Conservation (phyloP, 306 rosid genomes). For the apple (Malus domestica) region ASM211411v1 NC_041796.1:2233001-2233500, state of each 20-base stretch:
- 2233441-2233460: constrained; percentile 46
- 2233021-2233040: no score
- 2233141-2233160: no score
- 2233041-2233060: no score
- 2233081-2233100: no score
- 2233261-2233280: background rate
- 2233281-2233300: background rate
- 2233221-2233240: background rate
- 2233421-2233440: background rate
- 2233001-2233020: no score
- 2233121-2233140: no score
- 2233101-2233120: no score
- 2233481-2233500: background rate
- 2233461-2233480: background rate
- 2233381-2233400: background rate
- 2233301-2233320: background rate
- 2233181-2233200: no score
- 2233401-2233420: background rate
- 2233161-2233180: no score
- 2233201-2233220: no score
- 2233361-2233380: background rate
- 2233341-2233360: background rate
- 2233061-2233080: no score
- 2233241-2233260: background rate
- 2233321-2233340: background rate